A percentile compares a stretch with the other conserved stretches of the same genome.
These are phyloP conservation scores for Arthrinium phaeospermum DNA, from an alignment of 2,329 filamentous ascomycete species.

Conservation along the genomic window DNA sequence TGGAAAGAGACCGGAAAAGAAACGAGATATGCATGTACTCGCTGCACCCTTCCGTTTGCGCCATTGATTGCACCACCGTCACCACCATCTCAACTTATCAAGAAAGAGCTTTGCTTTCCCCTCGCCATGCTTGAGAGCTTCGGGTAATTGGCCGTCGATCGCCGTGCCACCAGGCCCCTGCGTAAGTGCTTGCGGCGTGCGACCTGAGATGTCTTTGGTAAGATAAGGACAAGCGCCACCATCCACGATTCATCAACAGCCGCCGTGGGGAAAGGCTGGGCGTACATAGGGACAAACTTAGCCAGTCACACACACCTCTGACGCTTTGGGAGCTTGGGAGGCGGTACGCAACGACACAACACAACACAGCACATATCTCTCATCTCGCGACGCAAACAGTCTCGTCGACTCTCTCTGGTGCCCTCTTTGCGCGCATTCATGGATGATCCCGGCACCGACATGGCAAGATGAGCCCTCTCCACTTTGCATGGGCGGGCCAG, in stretches of 20 bases:
- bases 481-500: neutral
- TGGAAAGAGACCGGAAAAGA: neutral
- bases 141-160: neutral
- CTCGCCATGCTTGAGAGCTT: neutral
- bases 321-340: too few relatives aligned
- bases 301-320: too few relatives aligned
- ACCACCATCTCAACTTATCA: neutral
- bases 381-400: neutral
- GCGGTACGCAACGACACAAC: neutral
- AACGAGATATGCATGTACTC: neutral
- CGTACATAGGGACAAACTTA: neutral
- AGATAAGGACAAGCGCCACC: neutral
- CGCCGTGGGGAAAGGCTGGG: neutral
- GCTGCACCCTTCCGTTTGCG: neutral
- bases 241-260: neutral
- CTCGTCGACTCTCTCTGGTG: neutral
- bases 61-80: neutral
- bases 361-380: neutral
- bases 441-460: neutral
- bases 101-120: neutral
- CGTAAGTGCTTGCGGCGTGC: neutral
- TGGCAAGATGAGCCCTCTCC: slow-evolving; percentile 1
- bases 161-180: neutral
- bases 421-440: neutral
- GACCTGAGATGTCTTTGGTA: slow-evolving; percentile 1